phyloP scores from a whole-genome alignment of 2,329 filamentous ascomycete genomes.

The Chalara sp. region DNA sequence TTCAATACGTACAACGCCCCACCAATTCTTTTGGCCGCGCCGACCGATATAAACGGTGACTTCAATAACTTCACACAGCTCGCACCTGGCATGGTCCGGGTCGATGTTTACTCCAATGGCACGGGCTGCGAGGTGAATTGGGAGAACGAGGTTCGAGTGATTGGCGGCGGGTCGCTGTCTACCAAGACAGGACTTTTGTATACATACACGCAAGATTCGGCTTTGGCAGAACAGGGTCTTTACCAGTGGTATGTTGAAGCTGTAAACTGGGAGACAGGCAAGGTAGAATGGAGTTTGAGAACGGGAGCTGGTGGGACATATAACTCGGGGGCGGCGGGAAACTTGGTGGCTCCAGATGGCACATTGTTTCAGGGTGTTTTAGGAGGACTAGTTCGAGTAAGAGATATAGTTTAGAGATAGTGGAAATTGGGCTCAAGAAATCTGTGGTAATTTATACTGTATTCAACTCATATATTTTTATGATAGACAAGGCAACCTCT shows the following conservation, averaged over 20 bases:
- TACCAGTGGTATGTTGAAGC: slow-evolving; percentile 1
- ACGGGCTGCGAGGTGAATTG: background rate
- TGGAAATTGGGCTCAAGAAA: too few relatives aligned
- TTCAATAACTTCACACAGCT: background rate
- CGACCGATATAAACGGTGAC: background rate
- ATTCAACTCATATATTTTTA: too few relatives aligned
- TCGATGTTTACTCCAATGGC: background rate
- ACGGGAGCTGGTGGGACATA: background rate
- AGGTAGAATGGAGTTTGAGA: background rate
- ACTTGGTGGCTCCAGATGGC: background rate
- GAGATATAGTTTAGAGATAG: too few relatives aligned
- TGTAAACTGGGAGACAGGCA: background rate
- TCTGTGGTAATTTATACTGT: too few relatives aligned
- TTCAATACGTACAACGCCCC: background rate
- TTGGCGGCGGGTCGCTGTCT: background rate
- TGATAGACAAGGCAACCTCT: too few relatives aligned
- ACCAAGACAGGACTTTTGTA: background rate
- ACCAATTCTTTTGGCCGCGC: background rate
- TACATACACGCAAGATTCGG: background rate
- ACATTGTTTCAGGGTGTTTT: background rate
- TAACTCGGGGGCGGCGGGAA: background rate
- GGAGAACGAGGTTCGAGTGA: background rate
- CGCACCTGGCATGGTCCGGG: background rate
- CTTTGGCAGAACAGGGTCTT: background rate
- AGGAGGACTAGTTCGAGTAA: background rate